Conservation (phyloP, 2,329 filamentous ascomycete genomes). For the Zasmidium angulare region DNA sequence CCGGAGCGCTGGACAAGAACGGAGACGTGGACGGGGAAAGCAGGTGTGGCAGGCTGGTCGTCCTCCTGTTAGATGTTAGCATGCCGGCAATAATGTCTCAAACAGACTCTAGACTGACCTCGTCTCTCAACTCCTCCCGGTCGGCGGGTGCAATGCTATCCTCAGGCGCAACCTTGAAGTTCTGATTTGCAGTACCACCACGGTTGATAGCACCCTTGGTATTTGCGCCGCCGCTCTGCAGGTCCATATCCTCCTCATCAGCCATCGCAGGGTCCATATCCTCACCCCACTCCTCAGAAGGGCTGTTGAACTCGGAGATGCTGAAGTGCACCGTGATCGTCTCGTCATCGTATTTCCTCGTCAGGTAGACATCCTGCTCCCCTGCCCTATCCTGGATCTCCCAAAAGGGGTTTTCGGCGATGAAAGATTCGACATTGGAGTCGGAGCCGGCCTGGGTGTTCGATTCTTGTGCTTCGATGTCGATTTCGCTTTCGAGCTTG, state of each 20-base stretch:
- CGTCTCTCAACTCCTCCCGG: constrained; percentile 58
- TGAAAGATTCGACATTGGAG: constrained; percentile 76
- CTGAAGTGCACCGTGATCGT: constrained; percentile 82
- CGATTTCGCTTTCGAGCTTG: constrained; percentile 82
- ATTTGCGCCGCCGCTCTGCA: constrained; percentile 57
- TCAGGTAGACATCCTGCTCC: constrained; percentile 83
- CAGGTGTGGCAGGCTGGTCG: constrained; percentile 48
- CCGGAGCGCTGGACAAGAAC: constrained; percentile 85
- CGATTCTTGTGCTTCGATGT: constrained; percentile 74
- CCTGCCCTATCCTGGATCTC: constrained; percentile 73
- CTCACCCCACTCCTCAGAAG: constrained; percentile 52
- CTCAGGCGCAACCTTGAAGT: constrained; percentile 57
- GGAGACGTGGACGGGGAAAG: constrained; percentile 78
- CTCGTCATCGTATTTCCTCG: constrained; percentile 81
- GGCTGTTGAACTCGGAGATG: constrained; percentile 72
- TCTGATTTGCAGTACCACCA: constrained; percentile 50
- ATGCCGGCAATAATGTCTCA: constrained; percentile 38
- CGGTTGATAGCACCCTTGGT: constrained; percentile 58
- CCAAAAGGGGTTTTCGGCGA: constrained; percentile 76
- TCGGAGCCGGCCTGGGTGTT: constrained; percentile 55
- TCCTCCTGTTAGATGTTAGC: constrained; percentile 33
- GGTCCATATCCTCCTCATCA: constrained; percentile 52
- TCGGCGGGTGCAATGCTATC: constrained; percentile 59
- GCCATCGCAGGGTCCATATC: constrained; percentile 37
- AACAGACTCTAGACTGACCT: constrained; percentile 33